Evolutionary conservation across 768 basidiomycete genomes (phyloP).

Genomic region (Tylopilus rubrobrunneus): DNA sequence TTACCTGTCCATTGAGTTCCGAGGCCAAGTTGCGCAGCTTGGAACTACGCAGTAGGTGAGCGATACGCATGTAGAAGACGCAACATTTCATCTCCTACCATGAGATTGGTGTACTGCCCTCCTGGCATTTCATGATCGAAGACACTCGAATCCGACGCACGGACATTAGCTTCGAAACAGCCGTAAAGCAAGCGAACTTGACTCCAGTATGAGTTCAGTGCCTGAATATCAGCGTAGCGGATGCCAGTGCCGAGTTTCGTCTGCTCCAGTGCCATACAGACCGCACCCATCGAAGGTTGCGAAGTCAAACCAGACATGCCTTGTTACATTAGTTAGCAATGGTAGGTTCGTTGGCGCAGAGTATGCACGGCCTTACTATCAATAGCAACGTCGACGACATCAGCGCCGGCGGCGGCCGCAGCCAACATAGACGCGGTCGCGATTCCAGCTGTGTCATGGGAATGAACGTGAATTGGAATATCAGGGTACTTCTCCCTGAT

Average conservation of each 20-base stretch:
- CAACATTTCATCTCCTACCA: conserved; percentile 50
- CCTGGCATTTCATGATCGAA: conserved; percentile 99
- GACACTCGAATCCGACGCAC: conserved; percentile 95
- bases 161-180: conserved; percentile 98
- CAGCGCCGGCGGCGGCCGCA: conserved; percentile 93
- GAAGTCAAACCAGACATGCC: conserved; percentile 99
- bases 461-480: conserved; percentile 98
- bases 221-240: conserved; percentile 93
- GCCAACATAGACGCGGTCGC: conserved; percentile 98
- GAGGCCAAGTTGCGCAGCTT: conserved; percentile 94
- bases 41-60: conserved; percentile 63
- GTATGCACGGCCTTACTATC: conserved; percentile 65
- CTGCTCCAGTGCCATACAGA: conserved; percentile 93
- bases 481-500: conserved; percentile 96
- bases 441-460: conserved; percentile 99
- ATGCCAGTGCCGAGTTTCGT: conserved; percentile 92
- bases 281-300: conserved; percentile 98
- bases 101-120: conserved; percentile 91
- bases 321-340: conserved; percentile 31
- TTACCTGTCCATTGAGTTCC: conserved; percentile 92
- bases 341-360: neutral
- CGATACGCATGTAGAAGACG: conserved; percentile 13
- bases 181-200: conserved; percentile 93
- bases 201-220: conserved; percentile 96
- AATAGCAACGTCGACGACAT: conserved; percentile 97